These are phyloP conservation scores for Grosmannia serpens DNA, from an alignment of 2,329 filamentous ascomycete genomes.

Conservation along the genomic window DNA sequence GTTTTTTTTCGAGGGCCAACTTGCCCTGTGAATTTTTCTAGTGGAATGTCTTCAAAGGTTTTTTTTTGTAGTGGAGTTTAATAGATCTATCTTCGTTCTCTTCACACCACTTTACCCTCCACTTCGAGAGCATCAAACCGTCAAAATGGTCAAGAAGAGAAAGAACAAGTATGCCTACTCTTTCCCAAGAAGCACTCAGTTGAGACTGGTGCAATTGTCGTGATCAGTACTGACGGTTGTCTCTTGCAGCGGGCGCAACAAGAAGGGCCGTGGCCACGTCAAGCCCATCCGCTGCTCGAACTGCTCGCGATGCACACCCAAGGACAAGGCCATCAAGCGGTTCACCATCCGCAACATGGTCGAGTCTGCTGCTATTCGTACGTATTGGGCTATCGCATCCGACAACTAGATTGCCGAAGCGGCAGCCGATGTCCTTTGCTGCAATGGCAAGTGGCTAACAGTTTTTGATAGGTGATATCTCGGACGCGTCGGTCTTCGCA, in stretches of 20 bases:
- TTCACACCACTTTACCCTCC: conserved; percentile 4
- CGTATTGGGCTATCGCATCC: too few species aligned
- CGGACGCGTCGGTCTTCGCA: conserved; percentile 95
- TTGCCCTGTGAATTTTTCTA: conserved; percentile 2
- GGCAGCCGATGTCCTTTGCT: too few species aligned
- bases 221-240: conserved; percentile 14
- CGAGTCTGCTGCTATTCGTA: conserved; percentile 99
- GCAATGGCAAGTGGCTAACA: background rate
- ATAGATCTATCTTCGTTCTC: background rate
- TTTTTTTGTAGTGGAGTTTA: conserved; percentile 1
- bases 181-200: background rate
- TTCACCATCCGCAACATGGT: conserved; percentile 99
- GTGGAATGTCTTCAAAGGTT: background rate
- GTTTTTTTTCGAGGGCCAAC: background rate
- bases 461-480: conserved; percentile 82
- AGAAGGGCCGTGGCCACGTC: conserved; percentile 99
- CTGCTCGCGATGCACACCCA: conserved; percentile 79
- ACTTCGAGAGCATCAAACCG: conserved; percentile 6
- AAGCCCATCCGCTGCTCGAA: conserved; percentile 86
- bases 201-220: background rate
- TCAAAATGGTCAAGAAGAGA: conserved; percentile 20
- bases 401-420: background rate
- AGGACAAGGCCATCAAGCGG: conserved; percentile 99
- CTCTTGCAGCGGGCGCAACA: conserved; percentile 77
- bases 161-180: conserved; percentile 40